These are phyloP conservation scores for Ogataea sp. DNA, from an alignment of 805 yeast species.

Conservation along the genomic window DNA sequence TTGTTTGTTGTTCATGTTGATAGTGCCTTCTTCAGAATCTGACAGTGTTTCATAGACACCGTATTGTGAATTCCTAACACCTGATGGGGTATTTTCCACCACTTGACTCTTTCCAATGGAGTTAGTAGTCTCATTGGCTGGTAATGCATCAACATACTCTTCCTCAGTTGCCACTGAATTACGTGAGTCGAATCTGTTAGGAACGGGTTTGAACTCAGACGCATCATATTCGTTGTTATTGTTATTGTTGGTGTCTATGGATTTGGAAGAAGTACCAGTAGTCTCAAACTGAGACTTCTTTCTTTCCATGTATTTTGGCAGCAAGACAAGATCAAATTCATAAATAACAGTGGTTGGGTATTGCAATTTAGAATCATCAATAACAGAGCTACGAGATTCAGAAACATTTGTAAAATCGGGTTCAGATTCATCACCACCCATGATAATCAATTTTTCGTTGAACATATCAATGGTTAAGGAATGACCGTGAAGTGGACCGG, in stretches of 20 bases:
- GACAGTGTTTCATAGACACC: conserved; percentile 12
- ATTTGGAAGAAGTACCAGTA: no score
- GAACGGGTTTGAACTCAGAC: not conserved
- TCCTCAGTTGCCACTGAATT: conserved; percentile 1
- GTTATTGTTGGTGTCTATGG: not conserved
- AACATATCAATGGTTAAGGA: conserved; percentile 65
- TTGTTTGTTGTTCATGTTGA: no score
- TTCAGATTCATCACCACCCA: conserved; percentile 89
- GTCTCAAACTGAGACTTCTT: not conserved
- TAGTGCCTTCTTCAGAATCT: conserved; percentile 6
- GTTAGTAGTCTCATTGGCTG: conserved; percentile 6
- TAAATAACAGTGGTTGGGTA: conserved; percentile 26
- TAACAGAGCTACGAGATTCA: conserved; percentile 11
- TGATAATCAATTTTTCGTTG: conserved; percentile 62
- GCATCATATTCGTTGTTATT: not conserved
- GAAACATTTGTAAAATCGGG: conserved; percentile 21
- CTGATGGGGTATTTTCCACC: conserved; percentile 7
- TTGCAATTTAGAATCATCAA: conserved; percentile 23
- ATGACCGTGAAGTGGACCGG: conserved; percentile 89
- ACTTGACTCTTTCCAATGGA: conserved; percentile 3
- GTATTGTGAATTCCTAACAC: conserved; percentile 10
- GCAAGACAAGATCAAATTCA: conserved; percentile 23
- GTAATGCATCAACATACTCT: conserved; percentile 6
- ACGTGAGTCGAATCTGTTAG: not conserved
- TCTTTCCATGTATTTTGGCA: conserved; percentile 20